A percentile compares a stretch with the other conserved stretches of the same genome.
These are phyloP conservation scores for Ligustrum vulgare DNA, from an alignment of 257 asterid genomes.

Conservation along the genomic window DNA sequence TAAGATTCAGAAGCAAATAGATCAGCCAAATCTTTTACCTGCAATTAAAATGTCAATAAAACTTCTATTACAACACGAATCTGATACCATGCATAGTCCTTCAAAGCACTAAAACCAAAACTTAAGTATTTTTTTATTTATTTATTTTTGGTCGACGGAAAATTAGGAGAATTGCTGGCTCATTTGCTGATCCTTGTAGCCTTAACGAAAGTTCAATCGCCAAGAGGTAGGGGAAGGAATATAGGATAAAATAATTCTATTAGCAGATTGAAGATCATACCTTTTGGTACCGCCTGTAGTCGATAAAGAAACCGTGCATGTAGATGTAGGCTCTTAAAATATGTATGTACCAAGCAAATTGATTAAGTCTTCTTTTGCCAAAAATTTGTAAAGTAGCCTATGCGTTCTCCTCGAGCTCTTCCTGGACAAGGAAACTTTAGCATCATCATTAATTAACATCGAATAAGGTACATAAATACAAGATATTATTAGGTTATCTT, in stretches of 20 bases:
- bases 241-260: neutral
- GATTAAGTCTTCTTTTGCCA: conserved; percentile 83
- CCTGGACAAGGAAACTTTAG: conserved; percentile 46
- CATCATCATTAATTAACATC: conserved; percentile 13
- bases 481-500: conserved; percentile 20
- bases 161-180: neutral
- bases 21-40: conserved; percentile 76
- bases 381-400: conserved; percentile 78
- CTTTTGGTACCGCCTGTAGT: conserved; percentile 80
- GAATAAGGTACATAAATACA: conserved; percentile 12
- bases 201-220: neutral
- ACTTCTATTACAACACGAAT: conserved; percentile 11
- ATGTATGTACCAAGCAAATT: conserved; percentile 77
- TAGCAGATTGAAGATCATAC: conserved; percentile 31
- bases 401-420: conserved; percentile 91
- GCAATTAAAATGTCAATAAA: conserved; percentile 24
- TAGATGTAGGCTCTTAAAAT: conserved; percentile 82
- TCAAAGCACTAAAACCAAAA: conserved; percentile 8
- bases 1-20: conserved; percentile 78
- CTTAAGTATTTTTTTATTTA: no score
- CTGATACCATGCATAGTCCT: neutral
- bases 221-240: no score
- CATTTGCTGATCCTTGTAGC: neutral
- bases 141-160: neutral
- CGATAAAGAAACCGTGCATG: conserved; percentile 92